Evolutionary conservation across 2,329 filamentous ascomycete species (phyloP).

Genomic region (Bipolaris zeicola): DNA sequence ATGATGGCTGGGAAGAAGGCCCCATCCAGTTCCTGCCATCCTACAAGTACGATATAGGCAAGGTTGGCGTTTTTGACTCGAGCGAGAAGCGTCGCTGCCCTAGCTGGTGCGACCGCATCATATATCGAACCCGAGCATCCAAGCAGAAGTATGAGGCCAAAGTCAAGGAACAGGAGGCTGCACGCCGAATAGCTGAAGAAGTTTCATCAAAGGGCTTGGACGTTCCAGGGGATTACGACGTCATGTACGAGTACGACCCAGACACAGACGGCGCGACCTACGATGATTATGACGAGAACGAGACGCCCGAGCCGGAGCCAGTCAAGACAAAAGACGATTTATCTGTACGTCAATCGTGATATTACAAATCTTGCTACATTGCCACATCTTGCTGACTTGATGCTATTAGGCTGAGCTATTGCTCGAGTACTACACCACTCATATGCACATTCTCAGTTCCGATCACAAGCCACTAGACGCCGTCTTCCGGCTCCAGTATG

Average conservation of each 20-base stretch:
- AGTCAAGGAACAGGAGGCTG: conserved; percentile 67
- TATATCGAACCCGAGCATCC: conserved; percentile 79
- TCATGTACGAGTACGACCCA: conserved; percentile 90
- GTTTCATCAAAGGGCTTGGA: conserved; percentile 82
- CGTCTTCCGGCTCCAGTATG: conserved; percentile 82
- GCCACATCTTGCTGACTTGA: background rate
- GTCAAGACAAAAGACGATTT: conserved; percentile 65
- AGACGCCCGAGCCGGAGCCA: conserved; percentile 54
- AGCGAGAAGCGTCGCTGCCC: conserved; percentile 92
- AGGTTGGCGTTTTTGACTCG: conserved; percentile 87
- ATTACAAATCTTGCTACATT: background rate
- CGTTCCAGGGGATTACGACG: conserved; percentile 75
- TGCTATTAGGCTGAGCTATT: conserved; percentile 53
- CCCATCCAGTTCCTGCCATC: conserved; percentile 87
- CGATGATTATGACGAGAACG: conserved; percentile 39
- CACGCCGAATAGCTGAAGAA: conserved; percentile 77
- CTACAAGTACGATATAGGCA: conserved; percentile 98
- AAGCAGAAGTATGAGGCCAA: conserved; percentile 69
- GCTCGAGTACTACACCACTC: conserved; percentile 77
- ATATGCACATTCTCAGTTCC: conserved; percentile 87
- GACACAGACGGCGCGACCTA: conserved; percentile 70
- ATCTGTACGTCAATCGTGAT: conserved; percentile 30
- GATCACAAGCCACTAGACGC: conserved; percentile 93
- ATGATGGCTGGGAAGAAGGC: conserved; percentile 92
- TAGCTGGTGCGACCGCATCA: conserved; percentile 95